Conservation (phyloP, 371 early-diverging fungal species). For the Lichtheimia ramosa region DNA sequence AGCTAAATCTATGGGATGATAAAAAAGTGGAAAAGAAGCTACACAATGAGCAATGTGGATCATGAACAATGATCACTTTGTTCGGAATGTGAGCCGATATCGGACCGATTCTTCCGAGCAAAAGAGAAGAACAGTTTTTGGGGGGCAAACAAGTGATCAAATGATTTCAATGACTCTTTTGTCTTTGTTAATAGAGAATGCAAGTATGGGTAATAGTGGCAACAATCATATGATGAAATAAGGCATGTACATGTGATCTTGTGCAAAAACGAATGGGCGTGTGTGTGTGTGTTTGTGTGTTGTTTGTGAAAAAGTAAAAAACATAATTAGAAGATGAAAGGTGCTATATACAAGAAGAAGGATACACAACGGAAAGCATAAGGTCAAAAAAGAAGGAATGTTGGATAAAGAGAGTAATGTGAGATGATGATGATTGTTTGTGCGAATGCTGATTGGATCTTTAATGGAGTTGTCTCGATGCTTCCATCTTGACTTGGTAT, state of each 20-base stretch:
- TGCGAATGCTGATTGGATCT: neutral
- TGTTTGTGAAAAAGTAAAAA: neutral
- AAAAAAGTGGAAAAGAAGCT: neutral
- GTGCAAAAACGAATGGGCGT: too few relatives aligned
- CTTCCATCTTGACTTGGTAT: neutral
- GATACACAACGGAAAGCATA: slow-evolving; percentile 2
- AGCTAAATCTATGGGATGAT: too few relatives aligned
- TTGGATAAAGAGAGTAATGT: neutral
- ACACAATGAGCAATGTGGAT: neutral
- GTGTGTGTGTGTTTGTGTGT: too few relatives aligned
- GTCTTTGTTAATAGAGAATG: neutral
- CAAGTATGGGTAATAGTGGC: neutral
- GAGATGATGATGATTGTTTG: neutral
- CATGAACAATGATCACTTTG: neutral
- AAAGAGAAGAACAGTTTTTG: neutral
- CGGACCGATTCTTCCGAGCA: neutral
- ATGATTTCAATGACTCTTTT: neutral
- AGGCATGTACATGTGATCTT: neutral
- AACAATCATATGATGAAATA: neutral
- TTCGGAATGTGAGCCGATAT: neutral
- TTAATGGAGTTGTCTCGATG: neutral
- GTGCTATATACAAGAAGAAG: too few relatives aligned
- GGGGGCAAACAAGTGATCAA: neutral
- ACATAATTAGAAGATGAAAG: neutral
- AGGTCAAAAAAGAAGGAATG: neutral